Evolutionary conservation across 1,139 yeast genomes (phyloP).

Genomic region (Magnusiomyces clavatus): DNA sequence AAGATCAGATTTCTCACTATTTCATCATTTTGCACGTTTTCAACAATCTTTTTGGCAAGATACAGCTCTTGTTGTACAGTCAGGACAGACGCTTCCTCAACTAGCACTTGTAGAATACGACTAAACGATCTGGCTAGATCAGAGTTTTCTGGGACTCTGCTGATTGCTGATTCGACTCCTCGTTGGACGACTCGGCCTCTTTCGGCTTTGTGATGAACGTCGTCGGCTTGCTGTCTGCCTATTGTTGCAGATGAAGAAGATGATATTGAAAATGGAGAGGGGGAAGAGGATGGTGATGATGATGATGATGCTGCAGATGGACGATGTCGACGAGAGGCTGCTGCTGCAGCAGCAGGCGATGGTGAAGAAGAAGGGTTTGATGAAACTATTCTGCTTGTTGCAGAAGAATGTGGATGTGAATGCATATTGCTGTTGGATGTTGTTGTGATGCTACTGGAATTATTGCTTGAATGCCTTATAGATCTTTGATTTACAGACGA

Average conservation of each 20-base stretch:
- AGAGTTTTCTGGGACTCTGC: neutral
- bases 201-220: neutral
- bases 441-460: neutral
- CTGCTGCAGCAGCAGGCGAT: constrained; percentile 1
- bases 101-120: neutral
- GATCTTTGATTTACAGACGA: no score
- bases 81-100: neutral
- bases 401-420: neutral
- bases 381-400: neutral
- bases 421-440: no score
- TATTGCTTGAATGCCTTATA: no score
- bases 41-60: constrained; percentile 1
- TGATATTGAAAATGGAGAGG: neutral
- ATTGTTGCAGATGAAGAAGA: neutral
- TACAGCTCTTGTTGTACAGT: constrained; percentile 3
- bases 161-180: neutral
- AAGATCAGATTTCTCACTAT: neutral
- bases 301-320: constrained; percentile 6
- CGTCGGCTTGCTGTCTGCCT: neutral
- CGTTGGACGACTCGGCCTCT: neutral
- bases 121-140: neutral
- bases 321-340: neutral
- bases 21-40: neutral
- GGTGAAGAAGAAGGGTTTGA: neutral
- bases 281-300: neutral